Percentiles rank a stretch among this genome's conserved stretches.
Evolutionary conservation across 129 eudicot genomes (phyloP).

Genomic region (Flaveria ramosissima): DNA sequence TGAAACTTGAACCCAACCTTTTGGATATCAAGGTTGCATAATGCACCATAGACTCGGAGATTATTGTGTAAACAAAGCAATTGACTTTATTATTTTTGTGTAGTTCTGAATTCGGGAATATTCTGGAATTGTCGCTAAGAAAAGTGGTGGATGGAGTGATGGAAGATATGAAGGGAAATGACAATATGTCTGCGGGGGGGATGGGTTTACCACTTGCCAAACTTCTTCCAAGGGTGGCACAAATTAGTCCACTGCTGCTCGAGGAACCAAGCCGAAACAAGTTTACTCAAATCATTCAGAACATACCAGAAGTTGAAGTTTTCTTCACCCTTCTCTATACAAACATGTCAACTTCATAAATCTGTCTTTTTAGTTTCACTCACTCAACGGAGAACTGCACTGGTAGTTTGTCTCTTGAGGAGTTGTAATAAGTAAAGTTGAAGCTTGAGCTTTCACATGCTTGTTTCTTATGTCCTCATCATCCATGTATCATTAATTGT

Average conservation of each 20-base stretch:
- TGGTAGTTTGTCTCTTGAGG: constrained; percentile 2
- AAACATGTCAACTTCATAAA: constrained; percentile 45
- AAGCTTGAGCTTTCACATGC: neutral
- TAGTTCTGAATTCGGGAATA: constrained; percentile 72
- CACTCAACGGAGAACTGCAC: too few relatives aligned
- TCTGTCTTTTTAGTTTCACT: neutral
- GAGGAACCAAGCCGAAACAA: constrained; percentile 61
- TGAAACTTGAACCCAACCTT: too few relatives aligned
- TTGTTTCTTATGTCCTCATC: neutral
- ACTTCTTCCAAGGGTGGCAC: constrained; percentile 69
- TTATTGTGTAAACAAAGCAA: too few relatives aligned
- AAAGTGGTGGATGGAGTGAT: constrained; percentile 57
- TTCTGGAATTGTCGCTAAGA: constrained; percentile 66
- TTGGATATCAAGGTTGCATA: too few relatives aligned
- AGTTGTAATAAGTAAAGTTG: neutral
- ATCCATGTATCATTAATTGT: neutral
- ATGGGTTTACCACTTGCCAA: constrained; percentile 57
- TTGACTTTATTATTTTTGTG: constrained; percentile 2
- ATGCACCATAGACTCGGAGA: too few relatives aligned
- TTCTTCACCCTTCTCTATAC: constrained; percentile 88
- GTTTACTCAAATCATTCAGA: constrained; percentile 58
- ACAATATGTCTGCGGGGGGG: constrained; percentile 51
- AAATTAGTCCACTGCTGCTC: constrained; percentile 57
- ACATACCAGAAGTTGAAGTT: constrained; percentile 73
- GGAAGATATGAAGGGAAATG: constrained; percentile 65